A percentile compares a stretch with the other conserved stretches of the same genome.
phyloP scores from a whole-genome alignment of 805 yeast genomes.

The Cyberlindnera petersonii region DNA sequence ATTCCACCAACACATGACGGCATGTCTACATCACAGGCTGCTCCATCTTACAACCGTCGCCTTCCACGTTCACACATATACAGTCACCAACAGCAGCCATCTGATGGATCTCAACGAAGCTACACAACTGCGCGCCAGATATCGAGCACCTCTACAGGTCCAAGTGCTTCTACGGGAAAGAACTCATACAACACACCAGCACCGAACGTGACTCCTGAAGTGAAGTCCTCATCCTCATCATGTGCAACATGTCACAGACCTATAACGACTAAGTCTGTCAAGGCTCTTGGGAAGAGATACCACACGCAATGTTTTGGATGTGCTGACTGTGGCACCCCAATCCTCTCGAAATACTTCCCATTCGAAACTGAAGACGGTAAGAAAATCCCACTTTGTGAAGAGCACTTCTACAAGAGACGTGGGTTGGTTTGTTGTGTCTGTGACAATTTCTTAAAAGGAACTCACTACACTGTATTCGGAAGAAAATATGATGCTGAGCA shows the following conservation, averaged over 20 bases:
- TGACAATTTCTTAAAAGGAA: slow-evolving; percentile 80
- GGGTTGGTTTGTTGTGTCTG: slow-evolving; percentile 86
- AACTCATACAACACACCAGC: slow-evolving; percentile 1
- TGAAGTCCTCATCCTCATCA: slow-evolving; percentile 8
- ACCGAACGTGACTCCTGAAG: slow-evolving; percentile 1
- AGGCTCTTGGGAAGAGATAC: slow-evolving; percentile 75
- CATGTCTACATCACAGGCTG: slow-evolving; percentile 1
- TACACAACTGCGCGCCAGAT: slow-evolving; percentile 10
- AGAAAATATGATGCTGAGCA: slow-evolving; percentile 92
- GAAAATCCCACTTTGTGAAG: slow-evolving; percentile 78
- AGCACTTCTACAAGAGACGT: slow-evolving; percentile 82
- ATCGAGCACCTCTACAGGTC: no score
- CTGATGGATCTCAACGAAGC: slow-evolving; percentile 12
- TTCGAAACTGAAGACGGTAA: slow-evolving; percentile 45
- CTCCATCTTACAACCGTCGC: slow-evolving; percentile 1
- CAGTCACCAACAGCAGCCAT: slow-evolving; percentile 10
- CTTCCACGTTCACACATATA: slow-evolving; percentile 1
- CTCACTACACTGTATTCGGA: slow-evolving; percentile 91
- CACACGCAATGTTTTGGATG: slow-evolving; percentile 90
- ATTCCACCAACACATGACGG: slow-evolving; percentile 29
- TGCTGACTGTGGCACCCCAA: slow-evolving; percentile 73
- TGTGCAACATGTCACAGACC: slow-evolving; percentile 52
- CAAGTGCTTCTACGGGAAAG: slow-evolving; percentile 11
- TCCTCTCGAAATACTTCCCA: slow-evolving; percentile 88
- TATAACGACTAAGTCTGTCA: slow-evolving; percentile 72